Evolutionary conservation across 148 eudicot genomes (phyloP).

Genomic region (Euryodendron excelsum): DNA sequence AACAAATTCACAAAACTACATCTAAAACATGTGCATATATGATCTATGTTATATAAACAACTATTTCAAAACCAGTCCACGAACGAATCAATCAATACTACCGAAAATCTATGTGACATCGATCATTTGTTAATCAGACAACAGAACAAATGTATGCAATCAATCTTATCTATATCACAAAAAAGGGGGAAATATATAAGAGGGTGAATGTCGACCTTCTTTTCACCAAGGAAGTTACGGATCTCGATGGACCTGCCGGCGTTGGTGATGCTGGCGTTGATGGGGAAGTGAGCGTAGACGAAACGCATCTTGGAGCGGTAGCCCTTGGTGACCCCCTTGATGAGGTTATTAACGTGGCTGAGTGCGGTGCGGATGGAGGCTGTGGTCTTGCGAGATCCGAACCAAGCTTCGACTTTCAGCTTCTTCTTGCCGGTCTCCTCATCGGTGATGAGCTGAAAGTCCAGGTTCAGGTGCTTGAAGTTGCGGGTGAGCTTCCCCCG

Average conservation of each 20-base stretch:
- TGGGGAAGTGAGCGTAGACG: conserved; percentile 74
- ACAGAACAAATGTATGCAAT: background rate
- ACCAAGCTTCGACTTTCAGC: conserved; percentile 64
- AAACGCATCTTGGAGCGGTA: conserved; percentile 69
- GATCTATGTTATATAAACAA: no score
- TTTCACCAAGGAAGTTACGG: conserved; percentile 69
- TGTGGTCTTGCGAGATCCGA: conserved; percentile 51
- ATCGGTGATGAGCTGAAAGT: conserved; percentile 45
- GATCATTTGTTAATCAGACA: no score
- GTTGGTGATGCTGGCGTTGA: conserved; percentile 53
- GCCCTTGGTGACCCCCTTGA: conserved; percentile 50
- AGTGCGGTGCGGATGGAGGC: conserved; percentile 66
- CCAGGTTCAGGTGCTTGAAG: conserved; percentile 70
- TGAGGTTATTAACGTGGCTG: conserved; percentile 49
- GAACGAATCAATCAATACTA: no score
- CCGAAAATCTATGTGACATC: no score
- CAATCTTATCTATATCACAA: background rate
- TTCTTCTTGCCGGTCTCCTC: conserved; percentile 39
- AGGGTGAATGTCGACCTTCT: conserved; percentile 34
- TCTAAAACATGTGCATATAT: no score
- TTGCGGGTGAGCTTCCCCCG: conserved; percentile 48
- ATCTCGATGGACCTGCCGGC: conserved; percentile 47
- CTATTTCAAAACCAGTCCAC: no score
- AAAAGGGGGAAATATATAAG: background rate
- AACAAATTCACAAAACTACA: no score